phyloP scores from a whole-genome alignment of 1,284 basidiomycete genomes.

The Athelia psychrophila region DNA sequence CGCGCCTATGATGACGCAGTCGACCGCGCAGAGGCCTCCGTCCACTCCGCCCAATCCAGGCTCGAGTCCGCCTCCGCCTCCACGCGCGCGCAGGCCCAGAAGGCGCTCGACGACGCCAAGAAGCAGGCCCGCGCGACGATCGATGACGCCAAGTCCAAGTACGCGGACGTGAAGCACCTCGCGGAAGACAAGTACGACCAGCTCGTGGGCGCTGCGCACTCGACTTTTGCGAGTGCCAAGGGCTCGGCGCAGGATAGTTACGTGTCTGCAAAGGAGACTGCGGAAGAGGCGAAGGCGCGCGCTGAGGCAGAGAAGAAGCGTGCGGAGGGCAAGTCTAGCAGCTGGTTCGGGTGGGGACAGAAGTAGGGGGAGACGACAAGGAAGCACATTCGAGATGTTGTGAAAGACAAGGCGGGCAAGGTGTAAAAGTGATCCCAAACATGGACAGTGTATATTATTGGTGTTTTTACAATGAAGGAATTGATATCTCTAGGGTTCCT shows the following conservation, averaged over 20 bases:
- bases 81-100: no score
- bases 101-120: neutral
- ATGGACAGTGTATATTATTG: no score
- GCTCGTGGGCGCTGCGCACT: neutral
- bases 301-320: conserved; percentile 6
- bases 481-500: no score
- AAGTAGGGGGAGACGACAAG: conserved; percentile 2
- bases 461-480: no score
- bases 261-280: no score
- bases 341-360: conserved; percentile 16
- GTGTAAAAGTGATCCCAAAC: no score
- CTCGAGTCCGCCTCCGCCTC: neutral
- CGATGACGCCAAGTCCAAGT: neutral
- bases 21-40: neutral
- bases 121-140: neutral
- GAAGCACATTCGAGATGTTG: no score
- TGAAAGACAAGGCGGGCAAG: no score
- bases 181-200: conserved; percentile 6
- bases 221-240: conserved; percentile 2
- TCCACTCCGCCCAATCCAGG: neutral
- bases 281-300: neutral
- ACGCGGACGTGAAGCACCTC: conserved; percentile 1
- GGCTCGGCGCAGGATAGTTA: no score
- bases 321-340: conserved; percentile 10
- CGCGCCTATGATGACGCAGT: neutral